Evolutionary conservation across 495 filamentous ascomycete species (phyloP), one percentile per base, ranked within the genome.

Genomic region (Xylaria palmicola): DNA sequence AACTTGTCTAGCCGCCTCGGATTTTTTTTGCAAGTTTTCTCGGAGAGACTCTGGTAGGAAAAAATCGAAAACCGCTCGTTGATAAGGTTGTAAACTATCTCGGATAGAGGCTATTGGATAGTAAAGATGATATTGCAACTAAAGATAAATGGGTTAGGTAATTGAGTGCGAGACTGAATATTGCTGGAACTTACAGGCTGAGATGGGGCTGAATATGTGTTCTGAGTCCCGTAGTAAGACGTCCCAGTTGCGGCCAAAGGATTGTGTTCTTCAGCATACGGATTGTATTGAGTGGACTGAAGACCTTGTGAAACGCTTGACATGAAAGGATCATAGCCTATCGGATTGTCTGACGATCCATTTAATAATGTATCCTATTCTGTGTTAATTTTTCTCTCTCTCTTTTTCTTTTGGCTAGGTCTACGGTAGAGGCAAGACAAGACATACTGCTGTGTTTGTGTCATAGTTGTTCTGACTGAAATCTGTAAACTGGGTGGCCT

Each of bases 71-170:
- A 88, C 87, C 59, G 86, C 86, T 54, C 89, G 85, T 69, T 98
- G 92, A 74, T 94, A 96, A 3, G 86, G 84, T 55, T 88, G 79
- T 13, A 92, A 79, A 60, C 88, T 90, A 68, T 91, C 86, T 60
- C 85, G 86, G 67, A 92, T 87, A 7, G 91, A 86, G n/a, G 90
- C 91, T 60, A 90, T 80, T 0, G 92, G 91, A 20, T 91, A 90
- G 69, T 98, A 98, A 6, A 96, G 84, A 76, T 98, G 93, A 71
- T 97, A 96, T 79, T 94, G 85, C 54, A 90, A 87, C 81, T 90
- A 58, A 22, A 44, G 13, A 8, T 12, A 9, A 41, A 20, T 26
- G 27, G 2, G 29, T 60, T 60, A 60, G 20, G 15, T 26, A 4
- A 44, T 32, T 20, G 22, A 1, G 32, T 12, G 17, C 15, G 24